Conservation (phyloP, 2,329 filamentous ascomycete species). For the Colletotrichum sp. region DNA sequence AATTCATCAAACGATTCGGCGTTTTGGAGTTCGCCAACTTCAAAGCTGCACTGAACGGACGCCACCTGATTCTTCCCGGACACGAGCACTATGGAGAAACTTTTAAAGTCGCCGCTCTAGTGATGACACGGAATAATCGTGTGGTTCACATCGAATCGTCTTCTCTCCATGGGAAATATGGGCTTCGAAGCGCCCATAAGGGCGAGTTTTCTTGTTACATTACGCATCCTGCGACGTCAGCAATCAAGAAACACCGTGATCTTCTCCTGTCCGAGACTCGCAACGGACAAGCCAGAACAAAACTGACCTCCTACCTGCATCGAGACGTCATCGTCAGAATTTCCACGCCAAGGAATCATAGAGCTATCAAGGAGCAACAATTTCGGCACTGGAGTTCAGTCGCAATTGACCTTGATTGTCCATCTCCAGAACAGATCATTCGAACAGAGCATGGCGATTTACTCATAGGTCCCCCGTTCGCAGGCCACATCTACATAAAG, state of each 20-base stretch:
- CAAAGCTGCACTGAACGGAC: not conserved
- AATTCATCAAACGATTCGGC: not conserved
- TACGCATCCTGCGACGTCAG: not conserved
- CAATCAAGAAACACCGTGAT: not conserved
- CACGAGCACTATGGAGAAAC: no score
- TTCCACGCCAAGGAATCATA: rapidly evolving
- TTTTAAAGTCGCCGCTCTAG: not conserved
- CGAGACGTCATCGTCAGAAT: not conserved
- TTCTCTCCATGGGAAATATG: not conserved
- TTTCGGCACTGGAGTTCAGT: not conserved
- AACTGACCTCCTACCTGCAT: rapidly evolving
- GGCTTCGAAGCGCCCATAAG: not conserved
- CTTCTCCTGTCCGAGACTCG: not conserved
- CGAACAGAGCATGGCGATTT: not conserved
- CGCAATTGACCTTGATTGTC: not conserved
- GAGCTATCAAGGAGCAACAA: rapidly evolving
- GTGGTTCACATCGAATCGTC: not conserved
- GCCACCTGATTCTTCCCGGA: no score
- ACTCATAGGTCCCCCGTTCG: not conserved
- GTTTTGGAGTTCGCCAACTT: not conserved
- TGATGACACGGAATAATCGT: not conserved
- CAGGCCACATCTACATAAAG: not conserved
- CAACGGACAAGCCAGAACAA: not conserved
- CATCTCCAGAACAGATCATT: not conserved
- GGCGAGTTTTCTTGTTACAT: not conserved